Base-by-base conservation (phyloP, 345 rosid species). In the Gossypioides kirkii region DNA sequence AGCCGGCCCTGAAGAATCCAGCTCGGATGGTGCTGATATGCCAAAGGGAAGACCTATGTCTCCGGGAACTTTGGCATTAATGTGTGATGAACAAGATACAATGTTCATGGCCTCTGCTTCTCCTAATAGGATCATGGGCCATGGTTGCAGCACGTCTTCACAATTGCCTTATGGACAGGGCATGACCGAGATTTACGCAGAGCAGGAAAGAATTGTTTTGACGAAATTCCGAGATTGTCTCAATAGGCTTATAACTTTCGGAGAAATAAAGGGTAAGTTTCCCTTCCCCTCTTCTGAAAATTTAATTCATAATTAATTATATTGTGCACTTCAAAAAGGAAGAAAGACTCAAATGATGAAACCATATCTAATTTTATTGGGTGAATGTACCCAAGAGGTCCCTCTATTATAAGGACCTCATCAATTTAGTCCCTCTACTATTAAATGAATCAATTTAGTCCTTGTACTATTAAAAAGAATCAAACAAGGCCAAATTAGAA, bases 21-120 rank as follows among this genome's bases (percentile, higher is more conserved):
- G 73, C 66, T 81, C 82, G 41, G 96, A 86, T 72, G 86, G 89
- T 66, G 80, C 73, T 46, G 91, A 88, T 81, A 83, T 79, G 47
- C 86, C 88, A 71, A 90, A 87, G 79, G 86, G 77, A 52, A 86
- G 92, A 75, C 97, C 99, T 11, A 83, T 96, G 85, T 96, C 99
- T 73, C 99, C 99, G 49, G 98, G 95, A 80, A 96, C 99, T 60
- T 82, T 96, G 86, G 99, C 93, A 69, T 84, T 96, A 79, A 96
- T 96, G 99, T 96, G 99, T 70, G 97, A 96, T 80, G 99, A 96
- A 77, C 88, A 93, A 73, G 99, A 93, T 73, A 80, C 97, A 9
- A 86, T 95, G 80, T 89, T 91, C 72, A 87, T 87, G 88, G 83
- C 88, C 45, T 83, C 88, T 73, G 62, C 97, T 81, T 85, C 96